These are phyloP conservation scores for Castanea sativa DNA, from an alignment of 306 rosid genomes.

Conservation along the genomic window DNA sequence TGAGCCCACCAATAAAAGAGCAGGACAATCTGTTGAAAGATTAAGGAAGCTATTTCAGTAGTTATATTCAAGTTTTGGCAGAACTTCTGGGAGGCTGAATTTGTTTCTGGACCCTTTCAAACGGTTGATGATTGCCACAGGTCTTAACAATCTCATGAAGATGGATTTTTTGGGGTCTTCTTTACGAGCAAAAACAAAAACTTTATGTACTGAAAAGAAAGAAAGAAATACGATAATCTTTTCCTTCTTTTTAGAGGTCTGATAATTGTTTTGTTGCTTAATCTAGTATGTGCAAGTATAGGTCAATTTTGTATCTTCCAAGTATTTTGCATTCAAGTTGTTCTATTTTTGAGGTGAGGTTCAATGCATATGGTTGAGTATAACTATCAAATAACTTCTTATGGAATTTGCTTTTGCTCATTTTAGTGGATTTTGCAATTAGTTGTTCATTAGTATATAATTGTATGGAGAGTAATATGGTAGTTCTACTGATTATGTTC, in stretches of 20 bases:
- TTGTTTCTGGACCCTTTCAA: background rate
- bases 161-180: background rate
- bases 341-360: constrained; percentile 28
- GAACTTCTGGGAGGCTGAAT: constrained; percentile 17
- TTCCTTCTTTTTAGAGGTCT: constrained; percentile 15
- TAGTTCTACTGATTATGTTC: no score
- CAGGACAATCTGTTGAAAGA: constrained; percentile 68
- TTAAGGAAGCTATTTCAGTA: constrained; percentile 73
- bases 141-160: background rate
- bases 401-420: background rate
- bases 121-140: background rate
- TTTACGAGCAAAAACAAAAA: background rate
- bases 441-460: background rate
- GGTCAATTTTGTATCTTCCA: constrained; percentile 56
- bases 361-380: constrained; percentile 17
- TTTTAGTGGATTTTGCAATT: background rate
- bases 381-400: background rate
- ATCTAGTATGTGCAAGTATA: constrained; percentile 10
- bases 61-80: constrained; percentile 15
- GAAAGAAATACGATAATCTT: background rate
- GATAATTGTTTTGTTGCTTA: constrained; percentile 24
- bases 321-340: constrained; percentile 34
- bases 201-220: background rate
- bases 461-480: background rate
- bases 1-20: constrained; percentile 98